Evolutionary conservation across 208 protist genomes (phyloP).

Genomic region (Leishmania amazonensis): DNA sequence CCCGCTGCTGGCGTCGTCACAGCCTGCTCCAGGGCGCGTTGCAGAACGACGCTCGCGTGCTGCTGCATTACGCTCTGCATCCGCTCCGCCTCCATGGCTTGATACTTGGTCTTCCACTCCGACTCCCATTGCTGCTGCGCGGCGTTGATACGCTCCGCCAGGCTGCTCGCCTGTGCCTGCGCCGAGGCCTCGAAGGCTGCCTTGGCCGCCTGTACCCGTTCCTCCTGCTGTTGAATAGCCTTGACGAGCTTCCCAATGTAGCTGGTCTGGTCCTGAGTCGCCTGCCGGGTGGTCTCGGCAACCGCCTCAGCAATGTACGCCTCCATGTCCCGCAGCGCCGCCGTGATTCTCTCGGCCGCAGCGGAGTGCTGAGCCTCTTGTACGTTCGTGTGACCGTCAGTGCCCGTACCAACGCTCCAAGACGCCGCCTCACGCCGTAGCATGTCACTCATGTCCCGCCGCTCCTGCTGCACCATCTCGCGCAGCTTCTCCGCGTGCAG

Average conservation of each 20-base stretch:
- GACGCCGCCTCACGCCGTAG: constrained; percentile 44
- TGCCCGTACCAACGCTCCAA: constrained; percentile 19
- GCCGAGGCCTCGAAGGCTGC: constrained; percentile 54
- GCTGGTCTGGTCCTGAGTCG: constrained; percentile 39
- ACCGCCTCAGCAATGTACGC: constrained; percentile 52
- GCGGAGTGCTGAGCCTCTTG: constrained; percentile 23
- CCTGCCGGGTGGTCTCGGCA: constrained; percentile 33
- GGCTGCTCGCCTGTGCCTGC: constrained; percentile 41
- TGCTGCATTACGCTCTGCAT: constrained; percentile 45
- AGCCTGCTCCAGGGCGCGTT: constrained; percentile 52
- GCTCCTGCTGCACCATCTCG: constrained; percentile 48
- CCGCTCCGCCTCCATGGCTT: constrained; percentile 44
- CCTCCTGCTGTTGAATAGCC: constrained; percentile 65
- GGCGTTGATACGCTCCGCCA: constrained; percentile 57
- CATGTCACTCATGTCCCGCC: constrained; percentile 60
- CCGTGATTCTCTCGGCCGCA: constrained; percentile 26
- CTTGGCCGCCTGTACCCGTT: constrained; percentile 47
- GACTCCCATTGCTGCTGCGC: constrained; percentile 66
- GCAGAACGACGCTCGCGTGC: constrained; percentile 45
- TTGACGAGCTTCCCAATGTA: constrained; percentile 54
- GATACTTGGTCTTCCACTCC: constrained; percentile 56
- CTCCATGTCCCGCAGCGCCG: constrained; percentile 43
- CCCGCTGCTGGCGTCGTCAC: constrained; percentile 8
- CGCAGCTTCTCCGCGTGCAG: constrained; percentile 52
- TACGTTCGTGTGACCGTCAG: not conserved